These are phyloP conservation scores for Cutaneotrichosporon spelunceum DNA, from an alignment of 1,284 basidiomycete species.

Conservation along the genomic window DNA sequence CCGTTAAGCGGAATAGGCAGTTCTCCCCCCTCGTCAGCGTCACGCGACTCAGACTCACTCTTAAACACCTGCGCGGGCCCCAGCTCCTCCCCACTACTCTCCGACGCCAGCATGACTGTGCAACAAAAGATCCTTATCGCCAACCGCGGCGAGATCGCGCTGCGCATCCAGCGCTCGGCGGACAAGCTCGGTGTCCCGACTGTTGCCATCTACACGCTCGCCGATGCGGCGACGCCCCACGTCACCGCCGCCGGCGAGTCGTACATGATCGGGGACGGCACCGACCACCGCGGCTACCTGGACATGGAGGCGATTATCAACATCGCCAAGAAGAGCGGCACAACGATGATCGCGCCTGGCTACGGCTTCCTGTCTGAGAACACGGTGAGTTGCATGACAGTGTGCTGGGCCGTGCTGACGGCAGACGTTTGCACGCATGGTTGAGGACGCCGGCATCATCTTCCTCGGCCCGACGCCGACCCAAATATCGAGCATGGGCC, in stretches of 20 bases:
- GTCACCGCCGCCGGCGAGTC: slow-evolving; percentile 55
- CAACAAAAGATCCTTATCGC: slow-evolving; percentile 72
- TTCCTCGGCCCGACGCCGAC: slow-evolving; percentile 63
- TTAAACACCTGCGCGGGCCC: not conserved
- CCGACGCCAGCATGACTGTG: slow-evolving; percentile 8
- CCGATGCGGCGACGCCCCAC: slow-evolving; percentile 73
- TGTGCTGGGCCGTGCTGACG: not conserved
- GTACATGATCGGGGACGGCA: slow-evolving; percentile 47
- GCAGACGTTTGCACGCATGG: slow-evolving; percentile 56
- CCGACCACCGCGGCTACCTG: slow-evolving; percentile 55
- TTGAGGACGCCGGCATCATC: slow-evolving; percentile 57
- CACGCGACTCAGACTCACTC: not conserved
- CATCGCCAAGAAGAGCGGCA: slow-evolving; percentile 53
- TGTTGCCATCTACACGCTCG: slow-evolving; percentile 85
- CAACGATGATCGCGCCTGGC: slow-evolving; percentile 63
- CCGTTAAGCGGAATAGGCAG: too few species aligned
- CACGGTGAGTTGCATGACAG: slow-evolving; percentile 36
- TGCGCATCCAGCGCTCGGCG: slow-evolving; percentile 86
- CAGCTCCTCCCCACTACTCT: not conserved
- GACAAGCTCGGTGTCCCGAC: slow-evolving; percentile 80
- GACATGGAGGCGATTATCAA: slow-evolving; percentile 53
- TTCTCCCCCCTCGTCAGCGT: not conserved
- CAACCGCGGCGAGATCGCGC: slow-evolving; percentile 91
- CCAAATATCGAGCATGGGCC: slow-evolving; percentile 60
- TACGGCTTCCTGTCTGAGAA: slow-evolving; percentile 68